A percentile compares a stretch with the other conserved stretches of the same genome.
These are phyloP conservation scores for Metschnikowia cubensis DNA, from an alignment of 805 yeast genomes.

Conservation along the genomic window DNA sequence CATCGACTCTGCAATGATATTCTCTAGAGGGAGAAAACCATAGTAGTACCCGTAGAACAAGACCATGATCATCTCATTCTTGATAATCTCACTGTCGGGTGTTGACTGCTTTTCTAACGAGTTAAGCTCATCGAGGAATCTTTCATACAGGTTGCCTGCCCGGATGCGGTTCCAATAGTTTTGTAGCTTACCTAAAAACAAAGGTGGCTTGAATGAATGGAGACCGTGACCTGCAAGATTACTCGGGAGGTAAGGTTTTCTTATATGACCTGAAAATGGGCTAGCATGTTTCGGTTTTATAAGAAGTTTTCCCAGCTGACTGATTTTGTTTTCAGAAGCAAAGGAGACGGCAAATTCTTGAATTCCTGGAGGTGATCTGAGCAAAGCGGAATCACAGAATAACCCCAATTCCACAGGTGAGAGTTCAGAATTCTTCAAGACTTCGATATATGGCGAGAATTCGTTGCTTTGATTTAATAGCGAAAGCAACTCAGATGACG, in stretches of 20 bases:
- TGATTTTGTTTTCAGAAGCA: constrained; percentile 29
- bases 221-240: constrained; percentile 12
- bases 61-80: constrained; percentile 36
- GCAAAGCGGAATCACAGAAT: constrained; percentile 33
- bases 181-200: constrained; percentile 33
- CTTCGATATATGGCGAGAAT: constrained; percentile 21
- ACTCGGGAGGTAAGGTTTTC: constrained; percentile 34
- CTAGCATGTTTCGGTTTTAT: constrained; percentile 18
- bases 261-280: constrained; percentile 26
- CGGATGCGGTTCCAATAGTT: constrained; percentile 40
- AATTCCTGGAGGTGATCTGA: constrained; percentile 39
- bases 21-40: constrained; percentile 41
- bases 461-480: constrained; percentile 20
- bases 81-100: constrained; percentile 20
- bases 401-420: constrained; percentile 29
- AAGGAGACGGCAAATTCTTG: constrained; percentile 40
- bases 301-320: constrained; percentile 24
- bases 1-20: constrained; percentile 38
- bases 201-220: constrained; percentile 27
- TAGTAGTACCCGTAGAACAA: constrained; percentile 42
- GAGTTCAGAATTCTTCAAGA: constrained; percentile 29
- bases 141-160: constrained; percentile 30
- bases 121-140: constrained; percentile 29
- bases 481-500: constrained; percentile 17
- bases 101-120: constrained; percentile 19